Evolutionary conservation across 2,329 filamentous ascomycete species (phyloP).

Genomic region (Penicillium fuscoglaucum): DNA sequence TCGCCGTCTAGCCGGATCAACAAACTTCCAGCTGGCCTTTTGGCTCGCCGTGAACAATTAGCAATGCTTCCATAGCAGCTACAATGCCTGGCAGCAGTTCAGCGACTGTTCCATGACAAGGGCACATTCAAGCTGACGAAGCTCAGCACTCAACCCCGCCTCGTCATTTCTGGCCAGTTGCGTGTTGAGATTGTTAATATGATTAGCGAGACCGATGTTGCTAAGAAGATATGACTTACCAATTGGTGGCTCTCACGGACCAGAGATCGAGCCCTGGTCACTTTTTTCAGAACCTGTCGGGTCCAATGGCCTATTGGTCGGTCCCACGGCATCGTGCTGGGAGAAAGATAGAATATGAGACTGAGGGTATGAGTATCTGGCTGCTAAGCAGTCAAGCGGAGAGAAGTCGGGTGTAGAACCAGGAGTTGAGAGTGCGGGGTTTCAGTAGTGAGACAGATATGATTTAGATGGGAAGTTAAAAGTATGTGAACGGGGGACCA

Average conservation of each 20-base stretch:
- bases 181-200: background rate
- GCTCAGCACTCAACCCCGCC: background rate
- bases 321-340: background rate
- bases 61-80: background rate
- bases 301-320: background rate
- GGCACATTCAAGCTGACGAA: background rate
- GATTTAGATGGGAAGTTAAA: no score
- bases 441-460: background rate
- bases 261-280: background rate
- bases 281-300: background rate
- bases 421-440: background rate
- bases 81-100: background rate
- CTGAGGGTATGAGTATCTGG: background rate
- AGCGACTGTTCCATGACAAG: background rate
- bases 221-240: background rate
- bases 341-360: background rate
- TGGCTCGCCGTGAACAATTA: background rate
- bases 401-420: background rate
- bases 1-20: background rate
- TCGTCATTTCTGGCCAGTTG: background rate
- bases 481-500: background rate
- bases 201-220: background rate
- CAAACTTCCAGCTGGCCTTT: background rate
- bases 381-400: background rate
- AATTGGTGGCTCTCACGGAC: background rate